phyloP scores from a whole-genome alignment of 164 flowering plant species.

The Vitis riparia region DNA sequence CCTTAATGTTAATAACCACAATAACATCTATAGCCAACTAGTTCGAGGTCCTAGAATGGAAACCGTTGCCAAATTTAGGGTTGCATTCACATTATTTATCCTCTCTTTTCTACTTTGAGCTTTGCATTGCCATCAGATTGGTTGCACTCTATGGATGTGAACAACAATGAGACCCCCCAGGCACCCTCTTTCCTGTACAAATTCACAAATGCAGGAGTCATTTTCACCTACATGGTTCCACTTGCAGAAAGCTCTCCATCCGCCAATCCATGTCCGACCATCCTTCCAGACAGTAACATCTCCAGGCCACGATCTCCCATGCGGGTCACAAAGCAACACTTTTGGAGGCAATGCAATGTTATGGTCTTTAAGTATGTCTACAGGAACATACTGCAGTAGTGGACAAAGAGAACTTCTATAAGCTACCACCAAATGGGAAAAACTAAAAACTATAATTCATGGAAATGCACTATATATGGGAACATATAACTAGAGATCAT shows the following conservation, averaged over 20 bases:
- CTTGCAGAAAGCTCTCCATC: constrained; percentile 9
- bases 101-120: too few relatives aligned
- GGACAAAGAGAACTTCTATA: not conserved
- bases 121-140: too few relatives aligned
- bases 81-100: too few relatives aligned
- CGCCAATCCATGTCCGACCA: constrained; percentile 7
- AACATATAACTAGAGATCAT: too few relatives aligned
- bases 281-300: constrained; percentile 15
- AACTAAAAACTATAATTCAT: not conserved
- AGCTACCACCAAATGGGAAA: too few relatives aligned
- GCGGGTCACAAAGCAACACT: not conserved
- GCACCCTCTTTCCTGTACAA: too few relatives aligned
- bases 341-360: constrained; percentile 3
- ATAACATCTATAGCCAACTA: too few relatives aligned
- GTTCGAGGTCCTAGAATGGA: too few relatives aligned
- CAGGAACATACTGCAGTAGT: constrained; percentile 9
- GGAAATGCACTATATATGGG: not conserved
- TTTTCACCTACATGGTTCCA: not conserved
- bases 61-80: too few relatives aligned
- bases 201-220: constrained; percentile 7
- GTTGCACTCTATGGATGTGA: too few relatives aligned
- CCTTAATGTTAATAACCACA: too few relatives aligned
- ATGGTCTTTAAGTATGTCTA: constrained; percentile 3
- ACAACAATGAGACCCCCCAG: too few relatives aligned
- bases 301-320: constrained; percentile 10